Conservation (phyloP, 2,329 filamentous ascomycete species). For the Alternaria brassicae region DNA sequence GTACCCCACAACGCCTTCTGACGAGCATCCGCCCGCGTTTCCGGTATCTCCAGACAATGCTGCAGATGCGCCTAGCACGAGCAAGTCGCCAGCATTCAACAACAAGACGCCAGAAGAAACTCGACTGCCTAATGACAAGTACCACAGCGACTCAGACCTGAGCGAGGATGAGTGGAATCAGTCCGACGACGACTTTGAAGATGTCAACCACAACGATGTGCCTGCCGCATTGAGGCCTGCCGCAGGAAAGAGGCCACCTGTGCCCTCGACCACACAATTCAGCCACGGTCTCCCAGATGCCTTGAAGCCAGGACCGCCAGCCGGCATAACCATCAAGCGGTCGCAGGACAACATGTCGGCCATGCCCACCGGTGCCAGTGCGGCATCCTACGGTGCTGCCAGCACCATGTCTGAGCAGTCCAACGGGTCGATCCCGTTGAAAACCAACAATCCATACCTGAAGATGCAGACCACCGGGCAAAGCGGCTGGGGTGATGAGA, state of each 20-base stretch:
- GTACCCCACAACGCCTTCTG: conserved; percentile 54
- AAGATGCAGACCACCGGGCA: conserved; percentile 50
- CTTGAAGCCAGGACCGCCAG: conserved; percentile 41
- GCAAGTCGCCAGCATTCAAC: conserved; percentile 50
- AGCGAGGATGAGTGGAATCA: conserved; percentile 45
- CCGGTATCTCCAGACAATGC: conserved; percentile 26
- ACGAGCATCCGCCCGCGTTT: conserved; percentile 37
- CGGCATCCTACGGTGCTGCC: conserved; percentile 36
- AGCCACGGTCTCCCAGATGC: conserved; percentile 37
- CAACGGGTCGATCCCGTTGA: conserved; percentile 39
- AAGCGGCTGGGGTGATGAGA: conserved; percentile 46
- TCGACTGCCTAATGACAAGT: conserved; percentile 28
- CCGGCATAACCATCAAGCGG: conserved; percentile 41
- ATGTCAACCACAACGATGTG: conserved; percentile 40
- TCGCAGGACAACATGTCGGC: conserved; percentile 38
- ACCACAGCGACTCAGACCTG: conserved; percentile 39
- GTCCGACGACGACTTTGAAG: conserved; percentile 46
- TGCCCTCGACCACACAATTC: conserved; percentile 14
- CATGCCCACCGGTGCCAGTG: conserved; percentile 39
- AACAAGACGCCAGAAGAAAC: conserved; percentile 43
- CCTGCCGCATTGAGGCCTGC: conserved; percentile 48
- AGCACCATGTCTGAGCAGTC: conserved; percentile 43
- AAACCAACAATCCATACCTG: conserved; percentile 56
- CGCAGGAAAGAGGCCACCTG: conserved; percentile 37
- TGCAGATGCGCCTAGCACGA: conserved; percentile 46